These are phyloP conservation scores for Parasitella parasitica DNA, from an alignment of 371 early-diverging fungal species.

Conservation along the genomic window DNA sequence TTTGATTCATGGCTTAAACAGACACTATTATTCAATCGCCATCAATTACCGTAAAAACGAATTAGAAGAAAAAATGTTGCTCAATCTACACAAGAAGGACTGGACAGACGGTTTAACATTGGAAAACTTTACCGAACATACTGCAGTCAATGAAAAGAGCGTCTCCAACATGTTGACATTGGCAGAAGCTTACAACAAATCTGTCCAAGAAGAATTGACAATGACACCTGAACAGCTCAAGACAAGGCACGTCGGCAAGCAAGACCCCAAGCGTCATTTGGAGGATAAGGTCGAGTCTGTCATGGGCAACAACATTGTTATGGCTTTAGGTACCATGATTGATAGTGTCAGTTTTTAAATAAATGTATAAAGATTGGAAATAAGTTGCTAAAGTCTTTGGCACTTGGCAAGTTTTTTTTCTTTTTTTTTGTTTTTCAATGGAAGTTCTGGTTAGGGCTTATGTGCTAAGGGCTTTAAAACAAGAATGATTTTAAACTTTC, in stretches of 20 bases:
- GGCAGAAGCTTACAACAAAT: slow-evolving; percentile 94
- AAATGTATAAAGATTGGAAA: not conserved
- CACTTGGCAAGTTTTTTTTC: no score
- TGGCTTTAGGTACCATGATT: slow-evolving; percentile 90
- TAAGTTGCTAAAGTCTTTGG: no score
- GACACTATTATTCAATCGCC: slow-evolving; percentile 99
- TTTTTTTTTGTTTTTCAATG: no score
- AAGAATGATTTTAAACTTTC: no score
- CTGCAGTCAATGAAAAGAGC: slow-evolving; percentile 77
- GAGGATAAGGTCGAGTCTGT: slow-evolving; percentile 86
- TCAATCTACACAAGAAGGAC: slow-evolving; percentile 98
- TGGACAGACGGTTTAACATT: slow-evolving; percentile 98
- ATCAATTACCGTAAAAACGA: slow-evolving; percentile 99
- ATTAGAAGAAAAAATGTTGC: slow-evolving; percentile 98
- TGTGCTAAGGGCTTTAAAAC: no score
- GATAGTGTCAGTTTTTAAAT: slow-evolving; percentile 77
- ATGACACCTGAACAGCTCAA: slow-evolving; percentile 94
- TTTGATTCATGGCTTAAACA: slow-evolving; percentile 98
- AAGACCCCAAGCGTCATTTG: slow-evolving; percentile 97
- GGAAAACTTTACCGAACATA: slow-evolving; percentile 80
- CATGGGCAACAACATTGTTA: slow-evolving; percentile 95
- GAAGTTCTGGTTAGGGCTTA: no score
- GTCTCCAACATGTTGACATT: slow-evolving; percentile 84
- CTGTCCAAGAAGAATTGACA: slow-evolving; percentile 92
- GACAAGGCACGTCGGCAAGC: slow-evolving; percentile 97